These are phyloP conservation scores for Raddia guianensis DNA, from an alignment of 176 grass and related monocot species.

Conservation along the genomic window DNA sequence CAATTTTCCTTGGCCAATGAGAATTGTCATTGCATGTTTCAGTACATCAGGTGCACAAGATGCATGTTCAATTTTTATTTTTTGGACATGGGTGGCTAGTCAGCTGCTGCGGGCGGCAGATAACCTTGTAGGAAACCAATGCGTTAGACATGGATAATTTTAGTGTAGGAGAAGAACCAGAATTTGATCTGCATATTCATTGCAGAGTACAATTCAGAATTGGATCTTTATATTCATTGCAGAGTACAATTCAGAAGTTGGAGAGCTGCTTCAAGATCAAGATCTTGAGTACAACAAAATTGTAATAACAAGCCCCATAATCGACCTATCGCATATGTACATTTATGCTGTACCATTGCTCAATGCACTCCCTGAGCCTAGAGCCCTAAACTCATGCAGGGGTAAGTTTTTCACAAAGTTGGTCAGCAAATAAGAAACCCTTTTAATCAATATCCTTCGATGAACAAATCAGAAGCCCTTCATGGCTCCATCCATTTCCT, in stretches of 20 bases:
- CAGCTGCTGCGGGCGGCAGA: background rate
- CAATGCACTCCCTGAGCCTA: background rate
- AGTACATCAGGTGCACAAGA: slow-evolving; percentile 1
- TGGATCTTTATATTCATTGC: background rate
- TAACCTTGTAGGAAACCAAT: background rate
- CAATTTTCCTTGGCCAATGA: background rate
- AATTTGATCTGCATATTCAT: background rate
- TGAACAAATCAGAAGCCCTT: slow-evolving; percentile 4
- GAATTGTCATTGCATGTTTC: background rate
- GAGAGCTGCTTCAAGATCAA: background rate
- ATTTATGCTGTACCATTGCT: background rate
- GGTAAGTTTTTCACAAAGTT: background rate
- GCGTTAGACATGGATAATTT: background rate
- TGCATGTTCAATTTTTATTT: background rate
- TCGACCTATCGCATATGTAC: background rate
- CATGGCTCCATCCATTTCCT: slow-evolving; percentile 7
- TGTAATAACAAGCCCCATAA: background rate
- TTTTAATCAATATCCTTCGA: background rate
- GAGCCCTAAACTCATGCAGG: background rate
- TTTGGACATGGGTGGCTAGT: background rate
- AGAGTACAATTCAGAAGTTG: slow-evolving; percentile 14
- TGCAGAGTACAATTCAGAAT: slow-evolving; percentile 15
- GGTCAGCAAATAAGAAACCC: background rate
- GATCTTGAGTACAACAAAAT: background rate
- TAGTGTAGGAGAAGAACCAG: background rate